Evolutionary conservation across 192 early-diverging fungal species (phyloP).

Genomic region (Umbelopsis vinacea): DNA sequence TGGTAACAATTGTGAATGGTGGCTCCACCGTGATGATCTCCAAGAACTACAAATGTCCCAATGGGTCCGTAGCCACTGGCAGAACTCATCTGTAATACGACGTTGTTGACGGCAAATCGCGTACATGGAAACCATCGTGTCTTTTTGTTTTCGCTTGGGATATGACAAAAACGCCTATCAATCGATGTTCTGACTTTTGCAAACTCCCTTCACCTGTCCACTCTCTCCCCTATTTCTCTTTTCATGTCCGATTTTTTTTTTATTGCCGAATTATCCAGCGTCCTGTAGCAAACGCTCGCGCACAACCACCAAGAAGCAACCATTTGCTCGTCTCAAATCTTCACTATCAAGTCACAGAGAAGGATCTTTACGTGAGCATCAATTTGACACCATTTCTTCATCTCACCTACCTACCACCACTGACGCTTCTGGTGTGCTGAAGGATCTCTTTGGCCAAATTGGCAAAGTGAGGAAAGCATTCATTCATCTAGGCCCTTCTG

Average conservation of each 20-base stretch:
- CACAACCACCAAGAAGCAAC: slow-evolving; percentile 10
- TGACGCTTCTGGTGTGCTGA: slow-evolving; percentile 10
- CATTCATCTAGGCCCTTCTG: slow-evolving; percentile 51
- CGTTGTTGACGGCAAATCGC: background rate
- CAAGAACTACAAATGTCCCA: background rate
- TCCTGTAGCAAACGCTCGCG: slow-evolving; percentile 4
- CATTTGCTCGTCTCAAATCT: slow-evolving; percentile 41
- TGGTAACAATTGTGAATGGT: slow-evolving; percentile 5
- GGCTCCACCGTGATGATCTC: background rate
- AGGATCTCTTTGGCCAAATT: slow-evolving; percentile 58
- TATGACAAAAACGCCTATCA: slow-evolving; percentile 15
- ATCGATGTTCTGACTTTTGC: slow-evolving; percentile 20
- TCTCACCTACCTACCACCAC: slow-evolving; percentile 9
- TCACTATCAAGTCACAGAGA: slow-evolving; percentile 58
- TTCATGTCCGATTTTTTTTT: background rate
- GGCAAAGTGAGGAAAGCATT: slow-evolving; percentile 48
- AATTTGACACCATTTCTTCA: background rate
- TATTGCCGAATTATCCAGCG: background rate
- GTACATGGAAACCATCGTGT: slow-evolving; percentile 13
- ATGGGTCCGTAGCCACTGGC: background rate
- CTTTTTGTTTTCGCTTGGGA: slow-evolving; percentile 21
- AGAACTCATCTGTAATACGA: background rate
- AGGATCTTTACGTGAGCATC: slow-evolving; percentile 53
- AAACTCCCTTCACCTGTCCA: background rate
- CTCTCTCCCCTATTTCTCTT: slow-evolving; percentile 12